Percentiles rank a stretch among this genome's conserved stretches.
phyloP scores from a whole-genome alignment of 169 alveolate species.

The Plasmodium reichenowi region DNA sequence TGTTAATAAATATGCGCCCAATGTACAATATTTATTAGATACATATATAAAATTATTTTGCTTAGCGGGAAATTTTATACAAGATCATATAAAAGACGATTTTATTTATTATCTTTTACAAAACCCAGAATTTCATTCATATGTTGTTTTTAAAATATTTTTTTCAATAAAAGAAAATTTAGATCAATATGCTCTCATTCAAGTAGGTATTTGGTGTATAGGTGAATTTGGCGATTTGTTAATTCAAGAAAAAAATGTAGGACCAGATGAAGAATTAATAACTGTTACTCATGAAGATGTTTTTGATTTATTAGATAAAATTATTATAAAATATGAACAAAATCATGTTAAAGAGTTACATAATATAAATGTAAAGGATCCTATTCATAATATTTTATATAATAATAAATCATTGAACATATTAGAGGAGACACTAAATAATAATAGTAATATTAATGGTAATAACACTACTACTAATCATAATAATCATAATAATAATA shows the following conservation, averaged over 20 bases:
- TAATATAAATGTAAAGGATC: conserved; percentile 66
- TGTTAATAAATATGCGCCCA: conserved; percentile 87
- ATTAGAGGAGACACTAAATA: conserved; percentile 34
- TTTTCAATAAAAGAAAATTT: conserved; percentile 87
- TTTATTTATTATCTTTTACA: conserved; percentile 86
- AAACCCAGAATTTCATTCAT: conserved; percentile 86
- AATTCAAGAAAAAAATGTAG: conserved; percentile 68
- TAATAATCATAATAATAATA: neutral
- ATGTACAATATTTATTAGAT: conserved; percentile 90
- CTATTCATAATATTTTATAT: conserved; percentile 64
- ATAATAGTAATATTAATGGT: neutral
- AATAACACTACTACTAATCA: conserved; percentile 14
- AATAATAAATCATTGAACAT: conserved; percentile 49
- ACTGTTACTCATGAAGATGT: conserved; percentile 69
- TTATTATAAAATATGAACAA: conserved; percentile 54
- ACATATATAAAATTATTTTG: conserved; percentile 93
- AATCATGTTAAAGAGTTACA: conserved; percentile 61
- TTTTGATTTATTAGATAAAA: conserved; percentile 65
- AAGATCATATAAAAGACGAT: conserved; percentile 85
- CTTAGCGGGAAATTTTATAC: conserved; percentile 90
- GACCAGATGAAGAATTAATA: conserved; percentile 73
- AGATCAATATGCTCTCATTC: conserved; percentile 91
- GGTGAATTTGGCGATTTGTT: conserved; percentile 90
- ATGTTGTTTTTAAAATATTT: conserved; percentile 88
- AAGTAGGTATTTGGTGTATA: conserved; percentile 92